Percentiles rank a stretch among this genome's conserved stretches.
These are phyloP conservation scores for Solanum etuberosum DNA, from an alignment of 257 asterid species.

Conservation along the genomic window DNA sequence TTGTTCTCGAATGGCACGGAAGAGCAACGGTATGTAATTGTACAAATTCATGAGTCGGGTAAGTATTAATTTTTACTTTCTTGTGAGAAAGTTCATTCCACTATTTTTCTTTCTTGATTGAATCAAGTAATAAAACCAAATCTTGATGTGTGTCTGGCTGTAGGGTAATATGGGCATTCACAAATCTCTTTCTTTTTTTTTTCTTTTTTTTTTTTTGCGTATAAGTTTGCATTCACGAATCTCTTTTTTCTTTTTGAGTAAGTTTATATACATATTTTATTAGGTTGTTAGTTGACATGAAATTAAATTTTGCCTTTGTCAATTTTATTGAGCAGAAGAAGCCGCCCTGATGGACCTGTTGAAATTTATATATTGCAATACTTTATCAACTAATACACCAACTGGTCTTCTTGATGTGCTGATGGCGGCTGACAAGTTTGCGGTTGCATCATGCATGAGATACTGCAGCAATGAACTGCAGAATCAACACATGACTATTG, in stretches of 20 bases:
- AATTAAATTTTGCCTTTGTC: not conserved
- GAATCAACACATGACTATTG: conserved; percentile 67
- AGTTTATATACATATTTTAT: not conserved
- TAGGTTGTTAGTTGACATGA: not conserved
- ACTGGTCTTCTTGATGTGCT: conserved; percentile 64
- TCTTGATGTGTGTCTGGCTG: too few species aligned
- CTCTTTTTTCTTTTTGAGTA: not conserved
- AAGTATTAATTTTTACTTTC: conserved; percentile 9
- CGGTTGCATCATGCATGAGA: conserved; percentile 85
- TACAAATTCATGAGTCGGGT: conserved; percentile 64
- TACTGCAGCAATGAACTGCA: conserved; percentile 61
- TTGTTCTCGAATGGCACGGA: conserved; percentile 65
- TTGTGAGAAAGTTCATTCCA: not conserved
- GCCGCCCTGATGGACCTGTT: conserved; percentile 75
- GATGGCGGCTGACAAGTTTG: conserved; percentile 87
- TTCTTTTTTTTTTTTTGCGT: too few species aligned
- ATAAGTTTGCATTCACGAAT: too few species aligned
- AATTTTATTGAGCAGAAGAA: conserved; percentile 52
- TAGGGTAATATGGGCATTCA: not conserved
- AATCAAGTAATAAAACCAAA: not conserved
- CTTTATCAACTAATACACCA: conserved; percentile 41
- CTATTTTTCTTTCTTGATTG: not conserved
- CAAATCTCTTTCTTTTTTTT: too few species aligned
- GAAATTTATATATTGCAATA: conserved; percentile 69
- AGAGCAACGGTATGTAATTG: conserved; percentile 51